phyloP scores from a whole-genome alignment of 331 rosid genomes.

The Malus hybrid region DNA sequence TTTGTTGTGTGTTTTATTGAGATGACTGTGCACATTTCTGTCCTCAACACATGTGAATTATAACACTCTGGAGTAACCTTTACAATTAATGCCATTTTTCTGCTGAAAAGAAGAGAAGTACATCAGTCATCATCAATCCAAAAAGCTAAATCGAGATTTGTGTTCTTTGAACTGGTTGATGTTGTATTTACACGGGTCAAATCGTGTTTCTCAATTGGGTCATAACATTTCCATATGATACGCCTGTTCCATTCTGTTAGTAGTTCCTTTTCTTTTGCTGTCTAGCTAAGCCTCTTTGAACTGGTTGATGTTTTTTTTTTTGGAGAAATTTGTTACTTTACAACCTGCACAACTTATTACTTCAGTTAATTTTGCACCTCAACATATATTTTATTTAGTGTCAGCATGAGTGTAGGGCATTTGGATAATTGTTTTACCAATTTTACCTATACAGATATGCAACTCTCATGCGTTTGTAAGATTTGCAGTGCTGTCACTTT shows the following conservation, averaged over 20 bases:
- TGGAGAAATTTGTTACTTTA: neutral
- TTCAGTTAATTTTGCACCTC: neutral
- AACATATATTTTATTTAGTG: neutral
- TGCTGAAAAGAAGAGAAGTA: neutral
- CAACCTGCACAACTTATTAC: neutral
- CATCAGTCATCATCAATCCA: neutral
- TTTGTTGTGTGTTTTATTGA: neutral
- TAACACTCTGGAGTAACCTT: neutral
- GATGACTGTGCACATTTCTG: neutral
- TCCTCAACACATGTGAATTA: neutral
- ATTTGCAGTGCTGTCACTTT: no score
- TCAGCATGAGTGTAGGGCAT: neutral
- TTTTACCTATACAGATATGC: neutral
- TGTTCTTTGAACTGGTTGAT: neutral
- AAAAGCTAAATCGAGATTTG: neutral
- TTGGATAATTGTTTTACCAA: neutral
- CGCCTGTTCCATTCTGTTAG: neutral
- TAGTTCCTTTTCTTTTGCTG: neutral
- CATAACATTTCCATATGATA: neutral
- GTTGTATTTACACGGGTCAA: neutral
- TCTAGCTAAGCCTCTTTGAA: neutral
- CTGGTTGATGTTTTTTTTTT: no score
- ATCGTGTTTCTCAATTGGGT: neutral
- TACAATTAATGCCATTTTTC: neutral
- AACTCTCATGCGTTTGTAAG: no score